These are phyloP conservation scores for Calonectria multiphialidica DNA, from an alignment of 2,329 filamentous ascomycete species.

Conservation along the genomic window DNA sequence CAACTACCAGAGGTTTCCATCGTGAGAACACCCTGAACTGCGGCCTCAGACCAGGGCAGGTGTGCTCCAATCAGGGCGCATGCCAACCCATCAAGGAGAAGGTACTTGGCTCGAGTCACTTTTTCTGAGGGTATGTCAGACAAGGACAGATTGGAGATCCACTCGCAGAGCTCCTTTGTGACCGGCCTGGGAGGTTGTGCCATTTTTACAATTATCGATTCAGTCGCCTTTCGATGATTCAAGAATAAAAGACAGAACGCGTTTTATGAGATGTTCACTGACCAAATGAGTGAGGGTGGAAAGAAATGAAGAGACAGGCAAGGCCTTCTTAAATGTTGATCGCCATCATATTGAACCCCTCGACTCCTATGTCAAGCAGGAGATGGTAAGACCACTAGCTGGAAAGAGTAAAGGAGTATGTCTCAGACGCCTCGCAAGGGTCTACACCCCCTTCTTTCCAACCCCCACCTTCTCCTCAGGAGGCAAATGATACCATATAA, in stretches of 20 bases:
- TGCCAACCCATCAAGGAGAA: neutral
- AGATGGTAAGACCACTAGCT: neutral
- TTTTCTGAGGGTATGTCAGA: neutral
- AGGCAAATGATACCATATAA: neutral
- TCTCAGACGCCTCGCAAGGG: neutral
- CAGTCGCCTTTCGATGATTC: neutral
- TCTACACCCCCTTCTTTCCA: neutral
- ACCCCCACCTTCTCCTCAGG: neutral
- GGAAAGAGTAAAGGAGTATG: neutral
- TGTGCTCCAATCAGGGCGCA: neutral
- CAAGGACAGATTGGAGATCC: neutral
- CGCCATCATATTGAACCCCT: neutral
- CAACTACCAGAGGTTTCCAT: neutral
- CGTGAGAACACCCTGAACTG: neutral
- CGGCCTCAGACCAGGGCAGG: neutral
- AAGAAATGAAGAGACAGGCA: neutral
- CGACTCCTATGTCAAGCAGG: neutral
- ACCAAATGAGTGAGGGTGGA: neutral
- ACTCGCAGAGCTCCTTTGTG: neutral
- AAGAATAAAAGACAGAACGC: neutral
- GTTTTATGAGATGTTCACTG: neutral
- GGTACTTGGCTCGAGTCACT: neutral
- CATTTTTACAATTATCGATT: neutral
- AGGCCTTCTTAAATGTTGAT: neutral
- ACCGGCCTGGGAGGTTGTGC: neutral